Base-by-base conservation (phyloP, 495 filamentous ascomycete genomes). In the Talaromyces thailandensis region DNA sequence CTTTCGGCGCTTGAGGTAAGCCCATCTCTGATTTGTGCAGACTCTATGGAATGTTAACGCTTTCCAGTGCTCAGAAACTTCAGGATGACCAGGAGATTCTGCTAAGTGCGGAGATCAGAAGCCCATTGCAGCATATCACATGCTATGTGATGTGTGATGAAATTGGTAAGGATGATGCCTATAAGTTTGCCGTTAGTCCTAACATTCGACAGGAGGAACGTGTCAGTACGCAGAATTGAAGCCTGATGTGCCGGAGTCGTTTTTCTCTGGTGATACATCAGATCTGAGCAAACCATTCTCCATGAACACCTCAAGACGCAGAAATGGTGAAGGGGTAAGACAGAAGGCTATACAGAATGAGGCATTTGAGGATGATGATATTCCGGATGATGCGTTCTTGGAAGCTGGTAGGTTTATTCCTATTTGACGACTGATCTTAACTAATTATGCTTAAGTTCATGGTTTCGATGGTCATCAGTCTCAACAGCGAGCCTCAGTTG, bases 111-210 rank as follows among this genome's bases (percentile, higher is more conserved):
- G 73, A 82, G 0, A 66, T 96, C 48, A 80, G 76, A 8, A 74
- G 68, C 7, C 64, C 76, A 9, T 79, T 79, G 8, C 85, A 93
- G 52, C 75, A 70, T 16, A 78, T 97, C 50, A 75, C 74, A 24
- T 94, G 89, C 63, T 84, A 91, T 71, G 80, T 91, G 12, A 89
- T 88, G 74, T 97, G 94, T 65, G 93, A 97, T 71, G 89, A 91
- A 43, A 89, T 97, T 64, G 91, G 86, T 88, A 70, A 66, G 75
- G 64, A 0, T 2, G 1, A 14, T 56, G 26, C 0, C 11, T 35
- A 11, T 6, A 2, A 23, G n/a, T 14, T 26, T 61, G 25, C 35
- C 21, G 60, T 48, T 14, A 31, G 29, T 9, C 28, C 43, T 40
- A 45, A 62, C 23, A 67, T n/a, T 43, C 6, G n/a, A 6, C 64